Evolutionary conservation across 179 eudicot species (phyloP).

Genomic region (Carnegiea gigantea): DNA sequence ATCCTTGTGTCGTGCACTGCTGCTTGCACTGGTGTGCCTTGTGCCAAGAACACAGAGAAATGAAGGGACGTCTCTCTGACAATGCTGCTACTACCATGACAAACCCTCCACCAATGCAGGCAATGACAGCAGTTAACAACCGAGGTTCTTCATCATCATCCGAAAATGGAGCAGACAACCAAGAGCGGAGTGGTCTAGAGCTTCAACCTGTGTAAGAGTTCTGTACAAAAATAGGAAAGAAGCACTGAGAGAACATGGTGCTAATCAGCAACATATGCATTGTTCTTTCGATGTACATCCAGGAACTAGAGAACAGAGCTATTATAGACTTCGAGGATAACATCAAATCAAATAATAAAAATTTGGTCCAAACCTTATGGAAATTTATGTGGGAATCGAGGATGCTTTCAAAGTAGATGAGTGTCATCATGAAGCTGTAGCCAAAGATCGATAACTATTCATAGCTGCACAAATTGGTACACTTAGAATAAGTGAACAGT

Average conservation of each 20-base stretch:
- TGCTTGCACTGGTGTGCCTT: constrained; percentile 81
- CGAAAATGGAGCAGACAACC: constrained; percentile 26
- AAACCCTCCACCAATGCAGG: constrained; percentile 60
- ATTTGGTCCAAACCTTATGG: neutral
- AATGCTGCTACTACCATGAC: constrained; percentile 25
- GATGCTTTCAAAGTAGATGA: neutral
- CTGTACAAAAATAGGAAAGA: neutral
- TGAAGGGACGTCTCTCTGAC: constrained; percentile 50
- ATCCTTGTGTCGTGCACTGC: constrained; percentile 68
- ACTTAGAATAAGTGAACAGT: neutral
- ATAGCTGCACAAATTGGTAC: neutral
- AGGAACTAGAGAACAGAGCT: neutral
- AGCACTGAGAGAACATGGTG: neutral
- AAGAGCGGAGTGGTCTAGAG: constrained; percentile 32
- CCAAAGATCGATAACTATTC: neutral
- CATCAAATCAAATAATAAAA: constrained; percentile 12
- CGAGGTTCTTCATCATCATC: constrained; percentile 35
- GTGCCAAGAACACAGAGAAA: constrained; percentile 79
- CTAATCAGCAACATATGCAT: neutral
- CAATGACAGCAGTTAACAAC: constrained; percentile 43
- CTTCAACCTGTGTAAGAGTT: constrained; percentile 34
- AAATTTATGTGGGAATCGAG: neutral
- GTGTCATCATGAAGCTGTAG: neutral
- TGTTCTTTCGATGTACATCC: neutral
- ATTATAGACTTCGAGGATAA: neutral